These are phyloP conservation scores for Aquilaria agallochum DNA, from an alignment of 441 rosid species.

Conservation along the genomic window DNA sequence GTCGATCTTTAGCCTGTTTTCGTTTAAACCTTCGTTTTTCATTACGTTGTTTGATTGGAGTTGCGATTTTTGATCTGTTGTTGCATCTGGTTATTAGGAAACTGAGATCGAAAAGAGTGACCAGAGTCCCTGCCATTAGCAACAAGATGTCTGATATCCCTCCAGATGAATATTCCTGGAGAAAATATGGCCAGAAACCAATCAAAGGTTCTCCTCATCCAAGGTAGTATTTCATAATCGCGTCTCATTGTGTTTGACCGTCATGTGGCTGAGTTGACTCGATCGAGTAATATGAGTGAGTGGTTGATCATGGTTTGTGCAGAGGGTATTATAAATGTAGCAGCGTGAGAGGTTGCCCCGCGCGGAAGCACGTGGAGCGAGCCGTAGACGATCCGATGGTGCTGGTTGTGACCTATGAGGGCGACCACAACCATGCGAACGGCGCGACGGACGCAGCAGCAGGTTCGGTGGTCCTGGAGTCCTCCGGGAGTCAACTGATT, in stretches of 20 bases:
- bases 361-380: conserved; percentile 72
- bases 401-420: conserved; percentile 63
- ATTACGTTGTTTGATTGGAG: conserved; percentile 1
- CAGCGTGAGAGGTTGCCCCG: conserved; percentile 62
- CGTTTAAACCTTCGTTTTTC: neutral
- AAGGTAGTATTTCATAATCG: conserved; percentile 29
- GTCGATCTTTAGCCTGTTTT: neutral
- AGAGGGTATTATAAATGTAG: conserved; percentile 76
- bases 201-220: conserved; percentile 83
- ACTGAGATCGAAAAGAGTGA: conserved; percentile 43
- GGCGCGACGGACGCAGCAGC: conserved; percentile 33
- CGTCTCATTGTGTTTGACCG: neutral
- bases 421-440: conserved; percentile 48
- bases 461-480: conserved; percentile 49
- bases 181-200: conserved; percentile 75
- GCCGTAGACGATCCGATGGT: conserved; percentile 53
- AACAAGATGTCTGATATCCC: conserved; percentile 67
- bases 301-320: neutral
- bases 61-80: neutral
- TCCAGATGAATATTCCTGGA: conserved; percentile 61
- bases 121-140: conserved; percentile 59
- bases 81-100: conserved; percentile 31
- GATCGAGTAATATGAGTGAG: neutral
- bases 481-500: conserved; percentile 37
- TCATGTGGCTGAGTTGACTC: conserved; percentile 9